Evolutionary conservation across 257 asterid genomes (phyloP), one percentile per base, ranked within the genome.

Genomic region (Mentha longifolia): DNA sequence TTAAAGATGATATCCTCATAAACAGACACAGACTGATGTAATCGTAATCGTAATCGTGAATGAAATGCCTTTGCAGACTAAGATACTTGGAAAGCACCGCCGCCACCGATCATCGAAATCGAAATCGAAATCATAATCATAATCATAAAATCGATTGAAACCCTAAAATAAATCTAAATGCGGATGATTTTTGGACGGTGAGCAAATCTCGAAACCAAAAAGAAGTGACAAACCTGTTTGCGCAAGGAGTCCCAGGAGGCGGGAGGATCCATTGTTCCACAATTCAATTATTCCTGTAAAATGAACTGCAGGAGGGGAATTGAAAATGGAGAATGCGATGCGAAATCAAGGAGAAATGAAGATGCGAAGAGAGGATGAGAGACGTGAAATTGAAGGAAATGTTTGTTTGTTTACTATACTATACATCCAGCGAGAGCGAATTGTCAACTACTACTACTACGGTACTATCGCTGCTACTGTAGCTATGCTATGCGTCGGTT

Each of bases 181-280:
- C 52, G 59, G 35, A 14, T 20, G 65, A 33, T 43, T 14, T 52
- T 65, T 42, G 58, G 57, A 42, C 12, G 30, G 37, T 12, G 39
- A 10, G 59, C 50, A 20, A 54, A 60, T 65, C 35, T 68, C 69
- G 30, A 71, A 76, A 28, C n/a, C 51, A 41, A 54, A 64, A 3
- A 45, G 52, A 68, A 51, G 19, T 25, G 12, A 28, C 49, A 42
- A 42, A 90, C 98, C 98, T 92, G 96, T 70, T 92, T 92, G 31
- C 98, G 95, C 87, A 92, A 82, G 74, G 97, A 85, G 77, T 92
- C 98, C 98, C 98, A 92, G 31, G 98, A 88, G 81, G 70, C 76
- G 14, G 95, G 87, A 74, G 92, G 94, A 86, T 92, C 98, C 94
- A 85, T 88, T 19, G 60, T 42, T 19, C 33, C 11, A 0, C 39